Percentiles rank a stretch among this genome's conserved stretches.
These are phyloP conservation scores for Paracoccidioides brasiliensis DNA, from an alignment of 2,329 filamentous ascomycete genomes.

Conservation along the genomic window DNA sequence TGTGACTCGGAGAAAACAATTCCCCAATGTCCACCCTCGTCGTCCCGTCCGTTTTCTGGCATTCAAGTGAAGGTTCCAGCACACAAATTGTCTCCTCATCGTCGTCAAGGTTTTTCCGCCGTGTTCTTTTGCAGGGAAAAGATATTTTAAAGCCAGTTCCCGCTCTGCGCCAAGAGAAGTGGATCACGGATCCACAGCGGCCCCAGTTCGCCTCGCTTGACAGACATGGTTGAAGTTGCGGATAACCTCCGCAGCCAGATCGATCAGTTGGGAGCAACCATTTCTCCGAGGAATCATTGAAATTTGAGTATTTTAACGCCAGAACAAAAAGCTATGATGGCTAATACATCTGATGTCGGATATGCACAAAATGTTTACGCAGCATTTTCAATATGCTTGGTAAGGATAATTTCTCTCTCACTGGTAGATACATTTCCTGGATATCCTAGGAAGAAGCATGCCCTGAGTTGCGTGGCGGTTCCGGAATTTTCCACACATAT, in stretches of 20 bases:
- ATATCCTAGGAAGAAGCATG: background rate
- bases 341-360: background rate
- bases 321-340: background rate
- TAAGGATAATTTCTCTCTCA: background rate
- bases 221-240: conserved; percentile 23
- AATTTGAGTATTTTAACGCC: background rate
- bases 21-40: conserved; percentile 13
- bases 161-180: background rate
- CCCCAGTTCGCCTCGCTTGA: conserved; percentile 18
- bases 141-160: background rate
- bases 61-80: conserved; percentile 15
- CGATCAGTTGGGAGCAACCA: conserved; percentile 20
- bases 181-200: conserved; percentile 10
- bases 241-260: conserved; percentile 24
- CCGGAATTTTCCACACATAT: conserved; percentile 4
- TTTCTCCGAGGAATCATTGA: conserved; percentile 10
- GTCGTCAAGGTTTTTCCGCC: conserved; percentile 14
- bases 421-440: background rate
- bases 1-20: conserved; percentile 13
- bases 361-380: background rate
- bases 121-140: background rate
- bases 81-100: conserved; percentile 10
- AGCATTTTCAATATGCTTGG: background rate
- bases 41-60: conserved; percentile 12
- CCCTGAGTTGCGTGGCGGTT: conserved; percentile 3